phyloP scores from a whole-genome alignment of 208 protist genomes.

The Acanthamoeba healyi region DNA sequence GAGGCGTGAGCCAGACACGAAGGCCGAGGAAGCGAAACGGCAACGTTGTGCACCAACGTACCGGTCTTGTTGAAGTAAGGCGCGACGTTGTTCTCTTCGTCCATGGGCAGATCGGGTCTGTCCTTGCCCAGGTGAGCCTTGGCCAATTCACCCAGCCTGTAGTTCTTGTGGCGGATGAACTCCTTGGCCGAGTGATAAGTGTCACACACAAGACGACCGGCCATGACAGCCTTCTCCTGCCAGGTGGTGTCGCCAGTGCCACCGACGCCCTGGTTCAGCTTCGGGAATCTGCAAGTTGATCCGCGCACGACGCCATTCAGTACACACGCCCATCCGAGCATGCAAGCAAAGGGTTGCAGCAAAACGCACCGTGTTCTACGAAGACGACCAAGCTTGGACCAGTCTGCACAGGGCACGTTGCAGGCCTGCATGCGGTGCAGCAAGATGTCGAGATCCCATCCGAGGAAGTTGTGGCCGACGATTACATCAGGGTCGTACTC shows the following conservation, averaged over 20 bases:
- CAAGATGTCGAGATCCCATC: slow-evolving; percentile 97
- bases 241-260: slow-evolving; percentile 82
- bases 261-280: not conserved
- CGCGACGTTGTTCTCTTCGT: slow-evolving; percentile 30
- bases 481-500: slow-evolving; percentile 96
- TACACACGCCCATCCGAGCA: slow-evolving; percentile 7
- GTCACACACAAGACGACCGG: slow-evolving; percentile 96
- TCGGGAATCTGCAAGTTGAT: slow-evolving; percentile 22
- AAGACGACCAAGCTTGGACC: slow-evolving; percentile 92
- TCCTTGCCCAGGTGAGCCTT: slow-evolving; percentile 81
- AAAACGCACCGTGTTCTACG: not conserved
- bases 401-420: slow-evolving; percentile 90
- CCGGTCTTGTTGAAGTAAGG: slow-evolving; percentile 23
- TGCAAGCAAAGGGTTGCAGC: too few species aligned
- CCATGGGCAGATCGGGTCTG: slow-evolving; percentile 72
- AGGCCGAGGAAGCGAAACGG: not conserved
- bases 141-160: slow-evolving; percentile 83
- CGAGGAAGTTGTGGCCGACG: slow-evolving; percentile 98
- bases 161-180: slow-evolving; percentile 87
- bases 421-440: slow-evolving; percentile 95
- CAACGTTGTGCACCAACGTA: not conserved
- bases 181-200: slow-evolving; percentile 95
- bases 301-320: not conserved
- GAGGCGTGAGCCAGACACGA: not conserved
- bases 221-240: slow-evolving; percentile 93